Evolutionary conservation across 306 rosid genomes (phyloP).

Genomic region (Parietaria judaica): DNA sequence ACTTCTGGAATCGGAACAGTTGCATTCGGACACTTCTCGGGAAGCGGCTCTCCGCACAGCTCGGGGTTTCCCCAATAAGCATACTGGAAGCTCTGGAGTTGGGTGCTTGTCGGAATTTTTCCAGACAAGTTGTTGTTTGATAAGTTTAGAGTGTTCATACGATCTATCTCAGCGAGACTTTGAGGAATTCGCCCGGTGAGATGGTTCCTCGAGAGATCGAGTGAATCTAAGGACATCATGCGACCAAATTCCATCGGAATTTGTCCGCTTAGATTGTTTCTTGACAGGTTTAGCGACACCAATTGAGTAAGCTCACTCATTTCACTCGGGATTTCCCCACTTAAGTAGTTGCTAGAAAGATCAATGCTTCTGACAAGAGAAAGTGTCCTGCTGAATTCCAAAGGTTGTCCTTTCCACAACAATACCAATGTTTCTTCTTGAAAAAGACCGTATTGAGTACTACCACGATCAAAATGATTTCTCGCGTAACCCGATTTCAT

Average conservation of each 20-base stretch:
- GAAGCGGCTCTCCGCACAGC: conserved; percentile 11
- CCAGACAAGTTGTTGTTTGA: conserved; percentile 11
- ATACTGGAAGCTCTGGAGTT: conserved; percentile 9
- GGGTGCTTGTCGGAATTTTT: conserved; percentile 10
- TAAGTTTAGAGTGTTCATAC: conserved; percentile 4
- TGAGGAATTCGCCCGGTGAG: conserved; percentile 3
- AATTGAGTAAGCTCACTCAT: neutral
- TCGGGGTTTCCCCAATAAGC: neutral
- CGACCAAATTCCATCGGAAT: conserved; percentile 1
- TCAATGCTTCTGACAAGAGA: conserved; percentile 4
- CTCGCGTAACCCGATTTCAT: neutral
- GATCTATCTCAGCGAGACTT: conserved; percentile 7
- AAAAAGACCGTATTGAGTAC: too few relatives aligned
- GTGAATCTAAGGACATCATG: neutral
- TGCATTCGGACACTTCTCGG: neutral
- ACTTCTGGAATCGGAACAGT: neutral
- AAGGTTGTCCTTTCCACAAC: conserved; percentile 3
- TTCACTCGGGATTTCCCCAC: conserved; percentile 16
- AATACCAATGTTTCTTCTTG: neutral
- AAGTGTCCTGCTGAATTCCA: neutral
- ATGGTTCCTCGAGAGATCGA: conserved; percentile 13
- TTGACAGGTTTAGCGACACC: conserved; percentile 6
- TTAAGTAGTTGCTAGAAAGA: conserved; percentile 21
- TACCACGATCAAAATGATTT: too few relatives aligned
- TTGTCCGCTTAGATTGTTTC: conserved; percentile 9